Evolutionary conservation across 202 grass and related monocot genomes (phyloP).

Genomic region (Carex arenaria): DNA sequence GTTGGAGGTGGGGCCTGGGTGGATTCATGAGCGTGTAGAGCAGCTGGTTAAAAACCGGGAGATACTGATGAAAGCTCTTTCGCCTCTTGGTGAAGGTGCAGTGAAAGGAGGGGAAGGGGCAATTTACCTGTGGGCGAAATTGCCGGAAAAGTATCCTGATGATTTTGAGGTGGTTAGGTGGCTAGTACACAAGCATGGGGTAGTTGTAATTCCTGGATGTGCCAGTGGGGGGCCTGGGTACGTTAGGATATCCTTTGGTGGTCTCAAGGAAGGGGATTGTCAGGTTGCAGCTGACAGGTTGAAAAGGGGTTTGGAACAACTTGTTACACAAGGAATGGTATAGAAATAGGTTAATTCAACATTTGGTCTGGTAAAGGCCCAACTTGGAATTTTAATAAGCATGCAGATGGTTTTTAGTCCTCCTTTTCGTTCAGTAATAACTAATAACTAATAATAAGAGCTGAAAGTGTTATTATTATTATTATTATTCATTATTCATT

Average conservation of each 20-base stretch:
- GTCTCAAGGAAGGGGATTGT: constrained; percentile 62
- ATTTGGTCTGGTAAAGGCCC: constrained; percentile 10
- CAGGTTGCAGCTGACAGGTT: constrained; percentile 59
- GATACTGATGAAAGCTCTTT: constrained; percentile 56
- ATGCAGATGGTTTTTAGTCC: neutral
- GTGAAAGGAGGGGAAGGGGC: constrained; percentile 90
- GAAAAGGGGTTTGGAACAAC: constrained; percentile 57
- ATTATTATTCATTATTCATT: too few relatives aligned
- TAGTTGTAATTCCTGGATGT: constrained; percentile 73
- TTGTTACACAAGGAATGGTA: constrained; percentile 81
- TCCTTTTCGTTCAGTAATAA: neutral
- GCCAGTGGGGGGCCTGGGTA: constrained; percentile 64
- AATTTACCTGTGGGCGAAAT: constrained; percentile 93
- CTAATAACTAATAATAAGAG: neutral
- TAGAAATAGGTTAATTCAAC: constrained; percentile 16
- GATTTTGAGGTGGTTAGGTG: constrained; percentile 85
- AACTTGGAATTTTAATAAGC: too few relatives aligned
- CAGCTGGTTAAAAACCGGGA: constrained; percentile 67
- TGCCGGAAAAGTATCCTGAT: constrained; percentile 56
- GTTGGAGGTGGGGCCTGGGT: constrained; percentile 59
- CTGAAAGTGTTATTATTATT: neutral
- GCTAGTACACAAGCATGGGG: constrained; percentile 67
- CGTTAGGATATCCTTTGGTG: constrained; percentile 78
- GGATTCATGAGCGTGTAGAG: constrained; percentile 70
- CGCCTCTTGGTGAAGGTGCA: constrained; percentile 58